Evolutionary conservation across 1,139 yeast species (phyloP).

Genomic region (Protomyces macrosporus): DNA sequence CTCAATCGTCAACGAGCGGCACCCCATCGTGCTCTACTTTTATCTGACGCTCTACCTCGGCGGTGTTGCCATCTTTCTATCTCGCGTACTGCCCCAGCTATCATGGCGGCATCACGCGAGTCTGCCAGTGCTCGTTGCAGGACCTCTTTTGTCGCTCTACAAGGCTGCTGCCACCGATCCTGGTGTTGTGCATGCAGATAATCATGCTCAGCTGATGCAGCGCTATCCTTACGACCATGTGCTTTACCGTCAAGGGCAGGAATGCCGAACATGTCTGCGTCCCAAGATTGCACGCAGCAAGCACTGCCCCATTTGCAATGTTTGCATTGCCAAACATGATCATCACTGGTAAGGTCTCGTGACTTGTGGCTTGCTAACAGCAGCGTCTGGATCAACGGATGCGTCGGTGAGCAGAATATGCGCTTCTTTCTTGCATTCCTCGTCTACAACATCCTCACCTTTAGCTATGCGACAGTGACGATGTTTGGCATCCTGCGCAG

Average conservation of each 20-base stretch:
- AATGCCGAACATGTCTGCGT: constrained; percentile 57
- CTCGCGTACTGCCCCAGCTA: constrained; percentile 44
- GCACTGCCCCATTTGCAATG: constrained; percentile 72
- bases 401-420: constrained; percentile 75
- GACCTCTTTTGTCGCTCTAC: constrained; percentile 45
- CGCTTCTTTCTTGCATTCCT: constrained; percentile 64
- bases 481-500: constrained; percentile 39
- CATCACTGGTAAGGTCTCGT: constrained; percentile 66
- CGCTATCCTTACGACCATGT: constrained; percentile 51
- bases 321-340: constrained; percentile 66
- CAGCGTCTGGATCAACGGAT: constrained; percentile 72
- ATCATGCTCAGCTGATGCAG: constrained; percentile 34
- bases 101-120: constrained; percentile 38
- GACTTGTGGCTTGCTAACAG: neutral
- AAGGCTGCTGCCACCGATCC: constrained; percentile 54
- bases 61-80: constrained; percentile 5
- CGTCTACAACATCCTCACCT: constrained; percentile 28
- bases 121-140: constrained; percentile 35
- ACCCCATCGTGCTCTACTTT: constrained; percentile 31
- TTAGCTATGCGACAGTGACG: constrained; percentile 50
- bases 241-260: constrained; percentile 45
- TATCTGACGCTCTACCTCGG: constrained; percentile 19
- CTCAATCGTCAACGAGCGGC: constrained; percentile 31
- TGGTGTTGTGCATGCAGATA: constrained; percentile 43
- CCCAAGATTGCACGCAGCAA: constrained; percentile 62